Base-by-base conservation (phyloP, 169 alveolate genomes). In the Toxoplasma gondii region DNA sequence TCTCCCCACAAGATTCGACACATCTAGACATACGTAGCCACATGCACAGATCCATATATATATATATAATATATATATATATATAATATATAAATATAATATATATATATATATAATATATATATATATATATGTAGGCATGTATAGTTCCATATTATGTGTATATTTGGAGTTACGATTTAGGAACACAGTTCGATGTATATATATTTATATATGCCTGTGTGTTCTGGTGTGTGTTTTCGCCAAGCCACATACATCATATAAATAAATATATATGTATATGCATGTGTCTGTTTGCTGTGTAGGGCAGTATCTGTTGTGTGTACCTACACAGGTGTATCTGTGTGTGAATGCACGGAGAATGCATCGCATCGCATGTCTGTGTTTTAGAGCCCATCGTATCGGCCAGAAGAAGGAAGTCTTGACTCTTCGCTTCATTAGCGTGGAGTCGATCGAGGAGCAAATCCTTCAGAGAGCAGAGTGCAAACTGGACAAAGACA, bases 331-430 rank as follows among this genome's bases (percentile, higher is more conserved):
- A 17, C 58, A 17, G 58, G 58, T 1, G 58, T 49, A 49, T 49
- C 22, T 49, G 58, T 49, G 12, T 49, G 41, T 39, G 41, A 0
- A 17, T 49, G 58, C 58, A 49, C 58, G 16, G 58, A 5, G 58
- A 49, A 49, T 12, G 58, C 27, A 49, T 34, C 17, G 29, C 17
- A 9, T 27, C 49, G 29, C 44, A 38, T 80, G 88, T 12, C 31
- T 24, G 22, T 39, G 19, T 16, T 82, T 38, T 93, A 96, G 99
- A 94, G 99, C 99, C 16, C 99, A 99, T 96, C 96, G 99, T 90
- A 98, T 99, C 86, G 99, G 99, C 19, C 98, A 98, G 97, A 98
- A 98, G 53, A 97, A 98, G 93, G 98, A 97, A 81, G 99, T 99
- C 29, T 95, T 97, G 80, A 99, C 99, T 24, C 97, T 98, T 91